These are phyloP conservation scores for Halenospora varia DNA, from an alignment of 495 filamentous ascomycete species.

Conservation along the genomic window DNA sequence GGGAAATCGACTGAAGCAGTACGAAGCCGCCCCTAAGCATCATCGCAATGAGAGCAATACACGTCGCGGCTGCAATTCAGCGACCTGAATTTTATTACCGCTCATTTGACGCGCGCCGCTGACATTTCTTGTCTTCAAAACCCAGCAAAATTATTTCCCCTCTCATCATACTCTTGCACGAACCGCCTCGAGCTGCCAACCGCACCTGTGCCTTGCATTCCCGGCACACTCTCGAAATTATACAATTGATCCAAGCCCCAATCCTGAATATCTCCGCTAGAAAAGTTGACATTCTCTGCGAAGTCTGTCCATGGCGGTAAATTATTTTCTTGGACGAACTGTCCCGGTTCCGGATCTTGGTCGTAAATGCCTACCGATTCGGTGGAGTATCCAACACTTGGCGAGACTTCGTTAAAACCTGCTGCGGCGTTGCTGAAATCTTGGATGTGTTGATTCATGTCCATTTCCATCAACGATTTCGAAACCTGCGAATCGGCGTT, in stretches of 20 bases:
- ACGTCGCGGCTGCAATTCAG: too few species aligned
- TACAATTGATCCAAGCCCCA: slow-evolving; percentile 23
- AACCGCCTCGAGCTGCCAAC: slow-evolving; percentile 15
- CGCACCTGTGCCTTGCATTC: slow-evolving; percentile 6
- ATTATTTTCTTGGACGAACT: neutral
- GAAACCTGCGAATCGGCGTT: neutral
- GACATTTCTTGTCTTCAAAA: too few species aligned
- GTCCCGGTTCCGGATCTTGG: neutral
- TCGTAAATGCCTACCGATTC: neutral
- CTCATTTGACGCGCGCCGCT: too few species aligned
- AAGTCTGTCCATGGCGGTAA: slow-evolving; percentile 16
- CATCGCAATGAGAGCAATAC: too few species aligned
- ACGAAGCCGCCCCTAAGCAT: too few species aligned
- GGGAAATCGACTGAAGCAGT: too few species aligned
- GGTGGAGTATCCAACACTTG: slow-evolving; percentile 14
- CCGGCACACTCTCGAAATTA: slow-evolving; percentile 18
- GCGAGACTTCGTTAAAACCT: slow-evolving; percentile 11
- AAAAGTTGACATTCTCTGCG: slow-evolving; percentile 16
- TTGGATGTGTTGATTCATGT: neutral
- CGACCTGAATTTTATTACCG: too few species aligned
- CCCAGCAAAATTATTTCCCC: slow-evolving; percentile 20
- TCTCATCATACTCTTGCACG: slow-evolving; percentile 24
- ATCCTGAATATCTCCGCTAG: slow-evolving; percentile 21
- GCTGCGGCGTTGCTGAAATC: neutral
- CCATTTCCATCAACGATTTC: neutral